These are phyloP conservation scores for Triticum dicoccoides DNA, from an alignment of 176 grass and related monocot genomes.

Conservation along the genomic window DNA sequence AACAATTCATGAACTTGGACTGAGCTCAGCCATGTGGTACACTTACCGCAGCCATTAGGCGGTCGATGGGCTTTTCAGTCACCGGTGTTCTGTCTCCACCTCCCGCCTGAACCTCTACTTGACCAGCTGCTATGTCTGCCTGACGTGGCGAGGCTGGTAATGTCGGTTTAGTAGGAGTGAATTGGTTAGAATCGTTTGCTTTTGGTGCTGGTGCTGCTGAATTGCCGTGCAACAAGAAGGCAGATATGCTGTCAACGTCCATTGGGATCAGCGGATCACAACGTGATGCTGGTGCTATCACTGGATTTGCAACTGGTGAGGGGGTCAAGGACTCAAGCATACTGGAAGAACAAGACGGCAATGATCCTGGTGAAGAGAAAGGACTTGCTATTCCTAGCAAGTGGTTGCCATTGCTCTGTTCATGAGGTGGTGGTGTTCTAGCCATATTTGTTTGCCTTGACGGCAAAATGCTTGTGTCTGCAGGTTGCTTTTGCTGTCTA, in stretches of 20 bases:
- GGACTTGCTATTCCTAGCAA: constrained; percentile 14
- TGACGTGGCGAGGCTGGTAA: background rate
- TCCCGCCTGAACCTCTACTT: background rate
- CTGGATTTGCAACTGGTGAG: background rate
- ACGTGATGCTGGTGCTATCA: background rate
- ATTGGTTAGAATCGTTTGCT: background rate
- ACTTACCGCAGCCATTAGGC: constrained; percentile 27
- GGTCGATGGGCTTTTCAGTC: constrained; percentile 1
- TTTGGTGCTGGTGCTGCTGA: background rate
- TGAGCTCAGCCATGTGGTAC: background rate
- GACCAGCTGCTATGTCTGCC: background rate
- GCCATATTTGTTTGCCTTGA: background rate
- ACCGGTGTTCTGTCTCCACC: background rate
- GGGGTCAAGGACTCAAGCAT: background rate
- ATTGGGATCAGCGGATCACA: background rate
- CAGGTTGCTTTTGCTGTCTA: constrained; percentile 6
- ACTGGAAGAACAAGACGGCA: background rate
- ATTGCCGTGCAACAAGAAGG: background rate
- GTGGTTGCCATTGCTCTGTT: background rate
- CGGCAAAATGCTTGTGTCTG: background rate
- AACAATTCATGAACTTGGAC: background rate
- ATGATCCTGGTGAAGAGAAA: background rate
- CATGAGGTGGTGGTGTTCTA: background rate
- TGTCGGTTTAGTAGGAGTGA: background rate
- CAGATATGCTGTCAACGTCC: background rate